These are phyloP conservation scores for grape (Vitis vinifera) DNA, from an alignment of 164 flowering plant species.

Conservation along the genomic window ASM3070453v1 NC_081820.1:21901001-21901500, in stretches of 20 bases:
- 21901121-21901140: no score
- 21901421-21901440: conserved; percentile 81
- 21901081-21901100: no score
- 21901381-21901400: conserved; percentile 83
- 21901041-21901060: no score
- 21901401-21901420: conserved; percentile 83
- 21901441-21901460: conserved; percentile 83
- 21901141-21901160: no score
- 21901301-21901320: conserved; percentile 50
- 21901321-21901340: conserved; percentile 75
- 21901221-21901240: conserved; percentile 79
- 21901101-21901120: no score
- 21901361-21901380: conserved; percentile 79
- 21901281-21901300: conserved; percentile 53
- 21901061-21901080: no score
- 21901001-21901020: no score
- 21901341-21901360: conserved; percentile 71
- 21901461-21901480: conserved; percentile 66
- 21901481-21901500: conserved; percentile 72
- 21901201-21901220: conserved; percentile 87
- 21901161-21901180: neutral
- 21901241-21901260: conserved; percentile 72
- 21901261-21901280: conserved; percentile 56
- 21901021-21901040: no score
- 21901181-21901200: conserved; percentile 28